Conservation (phyloP, 768 basidiomycete genomes). For the Lactarius quietus region DNA sequence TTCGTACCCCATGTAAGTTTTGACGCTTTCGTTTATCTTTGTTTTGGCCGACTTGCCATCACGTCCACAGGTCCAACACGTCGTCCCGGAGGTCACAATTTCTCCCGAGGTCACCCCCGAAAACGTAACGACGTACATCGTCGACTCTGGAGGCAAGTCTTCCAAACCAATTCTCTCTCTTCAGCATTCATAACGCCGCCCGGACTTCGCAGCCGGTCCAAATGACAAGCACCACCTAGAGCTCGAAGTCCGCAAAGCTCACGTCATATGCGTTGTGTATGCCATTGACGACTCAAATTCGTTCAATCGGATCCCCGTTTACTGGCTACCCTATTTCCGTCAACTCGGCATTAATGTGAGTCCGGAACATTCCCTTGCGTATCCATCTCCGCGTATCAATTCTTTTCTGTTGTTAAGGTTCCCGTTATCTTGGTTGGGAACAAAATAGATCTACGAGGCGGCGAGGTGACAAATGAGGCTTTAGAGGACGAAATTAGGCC, state of each 20-base stretch:
- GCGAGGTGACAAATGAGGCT: conserved; percentile 90
- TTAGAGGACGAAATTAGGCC: conserved; percentile 93
- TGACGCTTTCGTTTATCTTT: conserved; percentile 1
- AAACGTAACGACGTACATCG: conserved; percentile 96
- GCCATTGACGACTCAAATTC: conserved; percentile 94
- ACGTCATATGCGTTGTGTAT: conserved; percentile 98
- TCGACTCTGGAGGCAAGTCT: conserved; percentile 88
- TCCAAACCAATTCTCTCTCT: neutral
- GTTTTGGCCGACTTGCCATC: conserved; percentile 12
- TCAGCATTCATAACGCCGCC: conserved; percentile 5
- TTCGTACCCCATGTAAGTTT: conserved; percentile 79
- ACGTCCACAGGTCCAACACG: conserved; percentile 73
- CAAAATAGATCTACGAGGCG: conserved; percentile 94
- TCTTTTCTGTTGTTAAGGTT: conserved; percentile 47
- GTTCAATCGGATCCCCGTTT: conserved; percentile 96
- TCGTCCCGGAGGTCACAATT: conserved; percentile 96
- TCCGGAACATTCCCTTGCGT: conserved; percentile 18
- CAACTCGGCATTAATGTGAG: conserved; percentile 92
- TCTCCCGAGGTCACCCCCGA: conserved; percentile 97
- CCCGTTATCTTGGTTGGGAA: conserved; percentile 97
- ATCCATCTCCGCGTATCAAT: neutral
- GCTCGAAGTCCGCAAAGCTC: conserved; percentile 93
- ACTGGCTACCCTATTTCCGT: conserved; percentile 95
- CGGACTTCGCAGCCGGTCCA: conserved; percentile 58
- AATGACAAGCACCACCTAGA: conserved; percentile 87